phyloP scores from a whole-genome alignment of 1,284 basidiomycete species.

The Ustilago nuda region DNA sequence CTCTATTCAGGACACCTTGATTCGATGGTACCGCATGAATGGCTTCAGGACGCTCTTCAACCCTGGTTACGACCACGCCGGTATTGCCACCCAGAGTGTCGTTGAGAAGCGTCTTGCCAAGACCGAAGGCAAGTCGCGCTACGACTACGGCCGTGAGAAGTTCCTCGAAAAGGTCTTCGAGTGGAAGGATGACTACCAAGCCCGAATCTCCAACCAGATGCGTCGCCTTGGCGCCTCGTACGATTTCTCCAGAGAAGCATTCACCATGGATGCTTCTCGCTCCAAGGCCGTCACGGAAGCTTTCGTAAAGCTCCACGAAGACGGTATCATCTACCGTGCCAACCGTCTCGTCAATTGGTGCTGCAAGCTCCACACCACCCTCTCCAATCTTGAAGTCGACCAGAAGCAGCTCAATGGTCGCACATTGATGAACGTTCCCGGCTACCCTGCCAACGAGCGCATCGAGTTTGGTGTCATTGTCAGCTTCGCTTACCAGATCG shows the following conservation, averaged over 20 bases:
- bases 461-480: conserved; percentile 98
- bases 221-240: conserved; percentile 90
- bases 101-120: conserved; percentile 94
- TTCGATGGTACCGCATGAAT: conserved; percentile 76
- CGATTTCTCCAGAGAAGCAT: conserved; percentile 92
- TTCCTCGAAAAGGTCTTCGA: conserved; percentile 93
- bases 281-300: conserved; percentile 87
- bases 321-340: conserved; percentile 93
- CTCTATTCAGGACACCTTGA: conserved; percentile 85
- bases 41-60: conserved; percentile 91
- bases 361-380: conserved; percentile 91
- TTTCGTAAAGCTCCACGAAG: conserved; percentile 91
- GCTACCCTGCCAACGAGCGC: conserved; percentile 91
- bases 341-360: conserved; percentile 99
- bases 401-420: conserved; percentile 90
- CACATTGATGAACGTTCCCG: conserved; percentile 89
- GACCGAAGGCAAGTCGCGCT: conserved; percentile 82
- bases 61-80: conserved; percentile 98
- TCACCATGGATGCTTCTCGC: conserved; percentile 85
- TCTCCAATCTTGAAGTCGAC: conserved; percentile 98
- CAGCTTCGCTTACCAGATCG: conserved; percentile 92
- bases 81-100: conserved; percentile 97
- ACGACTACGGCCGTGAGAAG: conserved; percentile 92
- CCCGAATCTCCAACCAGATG: conserved; percentile 89
- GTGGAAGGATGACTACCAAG: conserved; percentile 98